A percentile compares a stretch with the other conserved stretches of the same genome.
phyloP scores from a whole-genome alignment of 345 rosid genomes.

The Nasturtium officinale region DNA sequence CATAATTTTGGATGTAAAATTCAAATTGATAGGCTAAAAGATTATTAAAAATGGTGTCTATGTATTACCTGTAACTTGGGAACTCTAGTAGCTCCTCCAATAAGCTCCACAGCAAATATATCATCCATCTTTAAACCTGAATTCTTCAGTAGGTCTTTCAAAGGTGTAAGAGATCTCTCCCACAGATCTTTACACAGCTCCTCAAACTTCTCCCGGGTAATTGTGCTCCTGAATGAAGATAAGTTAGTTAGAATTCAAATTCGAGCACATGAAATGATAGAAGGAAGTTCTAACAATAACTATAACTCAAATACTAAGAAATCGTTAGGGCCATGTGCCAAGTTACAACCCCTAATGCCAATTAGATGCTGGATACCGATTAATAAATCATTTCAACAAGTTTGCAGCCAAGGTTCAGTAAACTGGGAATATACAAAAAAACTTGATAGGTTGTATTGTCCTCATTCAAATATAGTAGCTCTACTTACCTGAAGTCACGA shows the following conservation, averaged over 20 bases:
- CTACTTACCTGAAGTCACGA: conserved; percentile 77
- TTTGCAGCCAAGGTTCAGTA: conserved; percentile 5
- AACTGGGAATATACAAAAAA: conserved; percentile 7
- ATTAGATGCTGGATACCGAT: background rate
- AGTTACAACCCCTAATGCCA: background rate
- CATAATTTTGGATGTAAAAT: conserved; percentile 8
- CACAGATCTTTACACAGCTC: conserved; percentile 93
- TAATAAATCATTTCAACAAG: background rate
- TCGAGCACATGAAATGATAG: conserved; percentile 5
- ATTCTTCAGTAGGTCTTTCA: conserved; percentile 73
- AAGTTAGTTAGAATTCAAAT: conserved; percentile 8
- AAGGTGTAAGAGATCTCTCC: conserved; percentile 83
- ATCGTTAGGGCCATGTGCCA: background rate
- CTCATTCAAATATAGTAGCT: background rate
- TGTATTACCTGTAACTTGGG: conserved; percentile 93
- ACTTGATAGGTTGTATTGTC: conserved; percentile 1
- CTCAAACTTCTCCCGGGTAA: conserved; percentile 94
- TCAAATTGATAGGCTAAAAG: conserved; percentile 12
- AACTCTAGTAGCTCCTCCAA: conserved; percentile 98
- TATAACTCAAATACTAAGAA: background rate
- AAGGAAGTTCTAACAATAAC: background rate
- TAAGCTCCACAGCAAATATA: conserved; percentile 83
- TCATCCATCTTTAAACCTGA: conserved; percentile 81
- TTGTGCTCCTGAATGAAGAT: conserved; percentile 72
- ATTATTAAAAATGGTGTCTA: background rate